Percentiles rank a stretch among this genome's conserved stretches.
Conservation (phyloP, 495 filamentous ascomycete genomes). For the Geopyxis carbonaria region DNA sequence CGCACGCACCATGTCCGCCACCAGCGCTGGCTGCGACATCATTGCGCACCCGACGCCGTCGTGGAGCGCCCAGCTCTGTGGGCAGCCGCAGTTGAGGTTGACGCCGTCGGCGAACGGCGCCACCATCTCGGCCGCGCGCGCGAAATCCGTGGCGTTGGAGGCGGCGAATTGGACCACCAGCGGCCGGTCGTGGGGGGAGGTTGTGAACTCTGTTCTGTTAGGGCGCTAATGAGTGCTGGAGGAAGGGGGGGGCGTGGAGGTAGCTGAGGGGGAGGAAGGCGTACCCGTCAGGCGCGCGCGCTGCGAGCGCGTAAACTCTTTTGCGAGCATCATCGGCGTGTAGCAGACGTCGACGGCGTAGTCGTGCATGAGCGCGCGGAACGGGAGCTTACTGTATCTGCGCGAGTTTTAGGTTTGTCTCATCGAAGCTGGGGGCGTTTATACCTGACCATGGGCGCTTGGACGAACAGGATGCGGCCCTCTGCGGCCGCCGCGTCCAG, state of each 20-base stretch:
- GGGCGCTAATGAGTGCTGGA: not conserved
- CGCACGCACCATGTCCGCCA: slow-evolving; percentile 40
- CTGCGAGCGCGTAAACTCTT: slow-evolving; percentile 46
- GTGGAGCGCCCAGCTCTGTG: slow-evolving; percentile 50
- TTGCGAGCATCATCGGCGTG: slow-evolving; percentile 56
- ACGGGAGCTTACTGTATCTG: slow-evolving; percentile 37
- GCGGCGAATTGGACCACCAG: slow-evolving; percentile 49
- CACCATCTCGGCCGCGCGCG: slow-evolving; percentile 41
- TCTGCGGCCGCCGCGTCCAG: slow-evolving; percentile 39
- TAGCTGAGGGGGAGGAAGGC: not conserved
- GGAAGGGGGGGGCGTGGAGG: no score
- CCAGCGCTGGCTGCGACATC: slow-evolving; percentile 42
- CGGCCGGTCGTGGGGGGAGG: slow-evolving; percentile 27
- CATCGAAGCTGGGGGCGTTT: no score
- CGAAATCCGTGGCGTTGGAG: slow-evolving; percentile 38
- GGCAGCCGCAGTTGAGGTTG: slow-evolving; percentile 53
- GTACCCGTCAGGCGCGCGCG: slow-evolving; percentile 42
- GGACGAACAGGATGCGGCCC: slow-evolving; percentile 37
- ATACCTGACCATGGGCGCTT: slow-evolving; percentile 55
- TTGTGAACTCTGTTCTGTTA: slow-evolving; percentile 28
- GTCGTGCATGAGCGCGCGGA: slow-evolving; percentile 40
- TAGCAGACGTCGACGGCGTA: slow-evolving; percentile 47
- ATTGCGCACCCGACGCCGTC: slow-evolving; percentile 44
- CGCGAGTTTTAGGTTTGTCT: not conserved
- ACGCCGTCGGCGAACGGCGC: slow-evolving; percentile 43